Conservation (phyloP, 2,329 filamentous ascomycete genomes). For the Fusarium anguioides region DNA sequence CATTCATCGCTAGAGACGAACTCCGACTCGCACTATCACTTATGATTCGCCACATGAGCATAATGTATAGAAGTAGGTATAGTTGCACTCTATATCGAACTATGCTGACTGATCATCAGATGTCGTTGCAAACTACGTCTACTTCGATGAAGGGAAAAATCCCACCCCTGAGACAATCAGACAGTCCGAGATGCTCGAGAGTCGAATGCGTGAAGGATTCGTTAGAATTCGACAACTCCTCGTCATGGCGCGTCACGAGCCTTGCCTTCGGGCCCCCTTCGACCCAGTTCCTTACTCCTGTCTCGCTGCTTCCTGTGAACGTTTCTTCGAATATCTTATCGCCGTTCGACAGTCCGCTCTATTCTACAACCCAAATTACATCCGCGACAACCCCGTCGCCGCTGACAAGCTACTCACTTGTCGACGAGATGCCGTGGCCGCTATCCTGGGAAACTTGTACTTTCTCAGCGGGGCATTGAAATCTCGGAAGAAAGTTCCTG, state of each 20-base stretch:
- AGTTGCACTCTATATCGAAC: not conserved
- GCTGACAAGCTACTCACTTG: slow-evolving; percentile 61
- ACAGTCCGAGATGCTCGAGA: slow-evolving; percentile 68
- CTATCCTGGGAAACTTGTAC: slow-evolving; percentile 68
- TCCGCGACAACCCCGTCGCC: slow-evolving; percentile 62
- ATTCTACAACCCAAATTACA: slow-evolving; percentile 66
- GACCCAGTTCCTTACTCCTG: slow-evolving; percentile 66
- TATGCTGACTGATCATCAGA: slow-evolving; percentile 45
- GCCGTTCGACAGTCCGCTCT: slow-evolving; percentile 67
- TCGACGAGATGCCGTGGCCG: slow-evolving; percentile 67
- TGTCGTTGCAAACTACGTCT: slow-evolving; percentile 67
- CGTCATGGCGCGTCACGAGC: slow-evolving; percentile 67
- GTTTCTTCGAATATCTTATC: slow-evolving; percentile 69
- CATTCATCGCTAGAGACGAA: slow-evolving; percentile 69
- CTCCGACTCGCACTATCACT: slow-evolving; percentile 64
- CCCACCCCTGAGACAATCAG: slow-evolving; percentile 63
- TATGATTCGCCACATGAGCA: slow-evolving; percentile 68
- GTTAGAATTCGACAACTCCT: slow-evolving; percentile 67
- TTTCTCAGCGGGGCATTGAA: slow-evolving; percentile 66
- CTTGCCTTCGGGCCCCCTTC: slow-evolving; percentile 67
- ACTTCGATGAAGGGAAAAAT: slow-evolving; percentile 65
- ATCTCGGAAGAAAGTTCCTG: slow-evolving; percentile 61
- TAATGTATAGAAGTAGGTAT: slow-evolving; percentile 64
- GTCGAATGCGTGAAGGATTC: slow-evolving; percentile 69
- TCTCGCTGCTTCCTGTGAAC: slow-evolving; percentile 65